phyloP scores from a whole-genome alignment of 208 protist species.

The Leishmania arabica region DNA sequence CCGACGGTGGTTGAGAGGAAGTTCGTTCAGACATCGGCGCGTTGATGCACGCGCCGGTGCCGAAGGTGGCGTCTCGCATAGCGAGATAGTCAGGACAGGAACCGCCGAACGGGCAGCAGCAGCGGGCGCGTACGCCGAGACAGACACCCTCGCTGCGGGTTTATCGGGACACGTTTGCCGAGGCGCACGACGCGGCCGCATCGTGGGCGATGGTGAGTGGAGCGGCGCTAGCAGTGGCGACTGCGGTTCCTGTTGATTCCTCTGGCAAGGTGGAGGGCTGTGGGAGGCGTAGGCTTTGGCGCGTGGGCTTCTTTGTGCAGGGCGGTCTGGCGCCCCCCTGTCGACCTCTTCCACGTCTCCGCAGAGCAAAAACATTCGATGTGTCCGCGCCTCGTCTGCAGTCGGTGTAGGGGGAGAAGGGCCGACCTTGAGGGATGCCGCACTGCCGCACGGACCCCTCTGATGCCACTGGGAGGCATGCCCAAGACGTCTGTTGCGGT shows the following conservation, averaged over 20 bases:
- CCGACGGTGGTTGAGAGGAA: background rate
- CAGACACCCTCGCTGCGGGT: background rate
- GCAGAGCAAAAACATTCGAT: background rate
- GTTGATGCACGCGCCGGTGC: background rate
- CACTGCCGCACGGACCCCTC: background rate
- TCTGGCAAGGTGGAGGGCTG: background rate
- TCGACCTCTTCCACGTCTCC: background rate
- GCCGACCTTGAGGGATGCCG: background rate
- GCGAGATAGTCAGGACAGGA: constrained; percentile 14
- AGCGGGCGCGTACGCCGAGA: background rate
- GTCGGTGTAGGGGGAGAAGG: background rate
- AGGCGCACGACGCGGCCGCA: background rate
- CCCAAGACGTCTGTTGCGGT: background rate
- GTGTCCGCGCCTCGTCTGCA: background rate
- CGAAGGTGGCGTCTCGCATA: background rate
- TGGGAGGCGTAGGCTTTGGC: background rate
- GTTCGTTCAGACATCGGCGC: constrained; percentile 5
- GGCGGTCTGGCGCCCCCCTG: background rate
- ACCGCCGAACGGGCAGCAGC: background rate
- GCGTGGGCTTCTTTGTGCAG: background rate
- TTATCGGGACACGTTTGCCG: background rate
- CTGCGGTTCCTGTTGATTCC: background rate
- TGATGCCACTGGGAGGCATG: background rate
- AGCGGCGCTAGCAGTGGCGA: background rate
- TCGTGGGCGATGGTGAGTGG: background rate